phyloP scores from a whole-genome alignment of 345 rosid genomes.

The Salix suchowensis region DNA sequence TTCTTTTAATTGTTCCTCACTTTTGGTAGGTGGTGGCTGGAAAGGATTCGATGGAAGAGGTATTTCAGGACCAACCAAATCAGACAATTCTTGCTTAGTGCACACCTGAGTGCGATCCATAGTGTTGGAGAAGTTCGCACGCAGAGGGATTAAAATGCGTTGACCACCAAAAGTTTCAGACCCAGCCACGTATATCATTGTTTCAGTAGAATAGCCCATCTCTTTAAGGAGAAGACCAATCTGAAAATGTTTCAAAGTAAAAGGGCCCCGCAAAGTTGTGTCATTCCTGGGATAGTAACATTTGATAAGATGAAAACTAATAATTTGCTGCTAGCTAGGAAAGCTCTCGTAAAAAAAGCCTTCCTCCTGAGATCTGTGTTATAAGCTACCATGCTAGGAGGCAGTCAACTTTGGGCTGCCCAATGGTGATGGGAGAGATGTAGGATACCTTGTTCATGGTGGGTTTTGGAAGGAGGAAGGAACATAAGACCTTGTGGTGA shows the following conservation, averaged over 20 bases:
- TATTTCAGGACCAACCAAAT: conserved; percentile 76
- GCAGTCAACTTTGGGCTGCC: not conserved
- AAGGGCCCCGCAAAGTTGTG: not conserved
- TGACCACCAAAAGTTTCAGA: conserved; percentile 96
- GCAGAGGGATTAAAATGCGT: conserved; percentile 81
- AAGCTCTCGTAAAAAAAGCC: not conserved
- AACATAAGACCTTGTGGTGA: not conserved
- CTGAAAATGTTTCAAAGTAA: conserved; percentile 40
- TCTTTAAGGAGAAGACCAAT: conserved; percentile 89
- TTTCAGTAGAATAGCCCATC: conserved; percentile 82
- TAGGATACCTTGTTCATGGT: not conserved
- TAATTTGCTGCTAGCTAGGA: not conserved
- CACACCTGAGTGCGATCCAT: conserved; percentile 79
- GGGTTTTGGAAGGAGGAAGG: not conserved
- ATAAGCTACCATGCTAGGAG: not conserved
- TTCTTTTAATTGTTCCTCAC: conserved; percentile 60
- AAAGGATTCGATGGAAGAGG: conserved; percentile 50
- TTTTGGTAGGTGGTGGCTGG: conserved; percentile 49
- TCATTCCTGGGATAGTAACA: not conserved
- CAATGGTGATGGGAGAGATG: not conserved
- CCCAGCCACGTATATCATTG: conserved; percentile 87
- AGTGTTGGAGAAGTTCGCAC: conserved; percentile 75
- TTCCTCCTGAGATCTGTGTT: not conserved
- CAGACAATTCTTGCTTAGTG: conserved; percentile 64
- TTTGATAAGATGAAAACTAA: not conserved